These are phyloP conservation scores for Colletotrichum neosansevieriae DNA, from an alignment of 2,329 filamentous ascomycete species.

Conservation along the genomic window DNA sequence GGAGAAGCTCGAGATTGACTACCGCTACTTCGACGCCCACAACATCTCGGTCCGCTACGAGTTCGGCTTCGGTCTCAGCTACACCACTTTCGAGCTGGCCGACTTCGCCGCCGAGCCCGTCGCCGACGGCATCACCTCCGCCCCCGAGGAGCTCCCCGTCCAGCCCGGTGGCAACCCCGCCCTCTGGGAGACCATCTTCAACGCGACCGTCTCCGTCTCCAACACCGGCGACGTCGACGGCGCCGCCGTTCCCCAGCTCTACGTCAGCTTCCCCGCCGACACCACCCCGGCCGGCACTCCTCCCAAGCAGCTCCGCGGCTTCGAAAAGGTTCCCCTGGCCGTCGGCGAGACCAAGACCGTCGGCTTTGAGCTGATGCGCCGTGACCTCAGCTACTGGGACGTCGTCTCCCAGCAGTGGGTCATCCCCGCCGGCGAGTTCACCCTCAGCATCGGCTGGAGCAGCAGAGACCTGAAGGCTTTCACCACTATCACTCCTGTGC, in stretches of 20 bases:
- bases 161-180: constrained; percentile 68
- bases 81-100: constrained; percentile 71
- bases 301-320: constrained; percentile 61
- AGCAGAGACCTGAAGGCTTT: constrained; percentile 43
- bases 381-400: constrained; percentile 64
- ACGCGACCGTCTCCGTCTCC: constrained; percentile 58
- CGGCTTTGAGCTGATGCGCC: constrained; percentile 59
- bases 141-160: constrained; percentile 45
- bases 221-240: constrained; percentile 65
- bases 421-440: constrained; percentile 49
- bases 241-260: constrained; percentile 66
- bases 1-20: constrained; percentile 76
- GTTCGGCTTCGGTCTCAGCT: constrained; percentile 78
- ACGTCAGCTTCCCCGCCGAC: constrained; percentile 57
- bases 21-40: constrained; percentile 72
- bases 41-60: constrained; percentile 72
- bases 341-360: constrained; percentile 55
- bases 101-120: constrained; percentile 42
- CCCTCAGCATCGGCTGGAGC: constrained; percentile 48
- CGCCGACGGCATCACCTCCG: constrained; percentile 45
- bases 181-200: constrained; percentile 65
- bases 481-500: constrained; percentile 32
- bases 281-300: constrained; percentile 58
- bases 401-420: constrained; percentile 56
- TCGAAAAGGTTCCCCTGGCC: constrained; percentile 61